Evolutionary conservation across 805 yeast genomes (phyloP), one percentile per base, ranked within the genome.

Genomic region (Sungouiella thailandica): DNA sequence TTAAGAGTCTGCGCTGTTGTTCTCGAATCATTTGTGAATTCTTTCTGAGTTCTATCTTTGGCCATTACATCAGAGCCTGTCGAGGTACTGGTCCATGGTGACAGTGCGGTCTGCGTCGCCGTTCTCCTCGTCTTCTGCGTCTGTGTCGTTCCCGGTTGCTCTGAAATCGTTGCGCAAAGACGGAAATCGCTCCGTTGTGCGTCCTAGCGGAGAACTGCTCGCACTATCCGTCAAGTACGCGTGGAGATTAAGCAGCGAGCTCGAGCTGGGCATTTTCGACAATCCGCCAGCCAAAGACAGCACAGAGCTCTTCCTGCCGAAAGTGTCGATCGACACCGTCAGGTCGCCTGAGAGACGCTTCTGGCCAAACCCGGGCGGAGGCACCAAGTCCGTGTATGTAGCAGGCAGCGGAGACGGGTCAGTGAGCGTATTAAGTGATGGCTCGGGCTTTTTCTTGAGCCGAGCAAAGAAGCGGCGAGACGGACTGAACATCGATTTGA

Each of bases 171-270:
- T n/a, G n/a, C n/a, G n/a, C n/a, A n/a, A n/a, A n/a, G n/a, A n/a
- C n/a, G n/a, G n/a, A n/a, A n/a, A n/a, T n/a, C n/a, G n/a, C n/a
- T n/a, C n/a, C n/a, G n/a, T n/a, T n/a, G n/a, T n/a, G n/a, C n/a
- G n/a, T n/a, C n/a, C n/a, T n/a, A n/a, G n/a, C n/a, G 22, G 22
- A 7, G 9, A 9, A n/a, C 25, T 23, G 10, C 33, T 44, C 2
- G 46, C 37, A 22, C 57, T 65, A 34, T 62, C 70, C 11, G 68
- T 63, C 34, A 66, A 52, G 38, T 62, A 66, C 7, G 68, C 72
- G 36, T 65, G 60, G 29, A 66, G 53, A 40, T 66, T 66, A 22
- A 66, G 49, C 18, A 67, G 60, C 16, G 68, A 60, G 35, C 60
- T 59, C 19, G 68, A 60, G 37, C 68, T 61, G 24, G 69, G 53